A percentile compares a stretch with the other conserved stretches of the same genome.
phyloP scores from a whole-genome alignment of 225 moss, liverwort and hornwort species.

The Polytrichum commune region DNA sequence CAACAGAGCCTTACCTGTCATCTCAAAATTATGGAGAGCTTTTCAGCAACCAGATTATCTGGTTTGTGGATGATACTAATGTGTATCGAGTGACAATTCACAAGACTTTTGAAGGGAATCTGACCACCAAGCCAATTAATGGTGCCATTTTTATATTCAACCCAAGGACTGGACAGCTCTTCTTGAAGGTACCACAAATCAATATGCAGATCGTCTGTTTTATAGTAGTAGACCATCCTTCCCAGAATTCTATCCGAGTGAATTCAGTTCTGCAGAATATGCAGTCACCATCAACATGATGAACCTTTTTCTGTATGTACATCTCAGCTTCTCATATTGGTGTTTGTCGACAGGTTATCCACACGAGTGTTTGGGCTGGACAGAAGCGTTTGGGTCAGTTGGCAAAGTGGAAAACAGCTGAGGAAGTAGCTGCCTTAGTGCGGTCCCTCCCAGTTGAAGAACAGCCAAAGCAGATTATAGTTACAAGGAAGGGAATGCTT shows the following conservation, averaged over 20 bases:
- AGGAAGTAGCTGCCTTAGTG: constrained; percentile 98
- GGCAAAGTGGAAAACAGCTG: constrained; percentile 99
- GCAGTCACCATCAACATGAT: neutral
- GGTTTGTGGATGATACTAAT: constrained; percentile 99
- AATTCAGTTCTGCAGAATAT: neutral
- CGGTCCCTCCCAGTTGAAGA: constrained; percentile 97
- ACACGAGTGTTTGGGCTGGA: constrained; percentile 99
- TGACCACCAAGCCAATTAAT: constrained; percentile 98
- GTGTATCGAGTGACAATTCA: constrained; percentile 99
- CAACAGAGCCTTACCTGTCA: constrained; percentile 95
- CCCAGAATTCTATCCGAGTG: too few species aligned
- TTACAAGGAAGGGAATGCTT: constrained; percentile 99
- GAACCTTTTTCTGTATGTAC: neutral
- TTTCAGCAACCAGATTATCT: constrained; percentile 99
- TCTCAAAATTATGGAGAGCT: constrained; percentile 99
- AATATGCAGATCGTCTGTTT: too few species aligned
- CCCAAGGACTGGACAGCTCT: constrained; percentile 96
- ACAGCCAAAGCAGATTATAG: constrained; percentile 99
- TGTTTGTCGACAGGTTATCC: constrained; percentile 60
- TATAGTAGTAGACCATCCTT: too few species aligned
- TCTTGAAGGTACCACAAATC: constrained; percentile 61
- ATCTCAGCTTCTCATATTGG: neutral
- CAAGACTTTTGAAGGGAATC: constrained; percentile 99
- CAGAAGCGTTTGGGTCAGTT: constrained; percentile 98
- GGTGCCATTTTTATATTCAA: constrained; percentile 99